These are phyloP conservation scores for Fusarium brevicatenulatum DNA, from an alignment of 2,329 filamentous ascomycete species.

Conservation along the genomic window DNA sequence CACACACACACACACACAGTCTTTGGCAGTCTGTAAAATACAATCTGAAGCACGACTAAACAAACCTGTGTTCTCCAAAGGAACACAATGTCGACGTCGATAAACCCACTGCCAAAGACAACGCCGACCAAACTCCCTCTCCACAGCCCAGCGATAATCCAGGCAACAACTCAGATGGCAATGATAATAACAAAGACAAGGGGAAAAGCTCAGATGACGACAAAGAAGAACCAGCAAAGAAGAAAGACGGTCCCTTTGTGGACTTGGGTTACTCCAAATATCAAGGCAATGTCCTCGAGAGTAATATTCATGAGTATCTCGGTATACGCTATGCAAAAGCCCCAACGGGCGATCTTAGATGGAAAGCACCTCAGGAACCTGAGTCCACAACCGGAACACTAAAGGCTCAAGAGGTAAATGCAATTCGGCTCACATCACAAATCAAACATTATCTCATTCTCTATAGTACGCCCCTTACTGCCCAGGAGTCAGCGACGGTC, in stretches of 20 bases:
- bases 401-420: conserved; percentile 49
- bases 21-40: background rate
- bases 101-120: background rate
- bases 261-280: conserved; percentile 60
- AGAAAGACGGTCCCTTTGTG: conserved; percentile 35
- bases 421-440: too few species aligned
- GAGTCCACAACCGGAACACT: conserved; percentile 47
- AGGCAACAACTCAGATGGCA: background rate
- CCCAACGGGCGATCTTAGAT: conserved; percentile 62
- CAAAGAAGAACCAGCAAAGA: background rate
- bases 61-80: conserved; percentile 13
- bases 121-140: background rate
- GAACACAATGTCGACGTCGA: background rate
- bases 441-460: background rate
- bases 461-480: conserved; percentile 58
- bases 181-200: conserved; percentile 3
- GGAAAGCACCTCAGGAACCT: conserved; percentile 60
- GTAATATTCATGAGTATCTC: conserved; percentile 57
- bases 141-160: background rate
- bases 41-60: conserved; percentile 4
- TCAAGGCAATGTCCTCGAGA: conserved; percentile 51
- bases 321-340: conserved; percentile 63
- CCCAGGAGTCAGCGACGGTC: conserved; percentile 48
- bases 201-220: background rate
- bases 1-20: background rate